phyloP scores from a whole-genome alignment of 805 yeast species.

The Starmerella floris region DNA sequence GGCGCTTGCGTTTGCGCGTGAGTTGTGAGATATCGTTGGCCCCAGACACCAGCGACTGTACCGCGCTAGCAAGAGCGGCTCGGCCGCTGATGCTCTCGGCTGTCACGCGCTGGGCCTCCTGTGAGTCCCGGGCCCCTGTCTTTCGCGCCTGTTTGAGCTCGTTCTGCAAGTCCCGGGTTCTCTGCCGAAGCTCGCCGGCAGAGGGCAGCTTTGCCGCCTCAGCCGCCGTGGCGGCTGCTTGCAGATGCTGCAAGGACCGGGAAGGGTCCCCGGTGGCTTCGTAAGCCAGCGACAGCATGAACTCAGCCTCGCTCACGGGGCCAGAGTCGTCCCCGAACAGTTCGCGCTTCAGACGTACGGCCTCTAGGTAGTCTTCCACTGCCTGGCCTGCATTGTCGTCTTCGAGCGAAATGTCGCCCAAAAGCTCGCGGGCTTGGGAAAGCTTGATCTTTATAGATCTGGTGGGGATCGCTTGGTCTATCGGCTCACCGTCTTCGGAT shows the following conservation, averaged over 20 bases:
- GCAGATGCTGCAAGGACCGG: constrained; percentile 40
- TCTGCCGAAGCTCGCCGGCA: constrained; percentile 24
- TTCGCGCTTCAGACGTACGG: constrained; percentile 42
- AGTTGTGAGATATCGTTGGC: constrained; percentile 26
- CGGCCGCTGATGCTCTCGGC: constrained; percentile 18
- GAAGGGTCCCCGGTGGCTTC: constrained; percentile 52
- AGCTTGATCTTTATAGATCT: constrained; percentile 33
- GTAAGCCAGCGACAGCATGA: constrained; percentile 62
- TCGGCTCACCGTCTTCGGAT: too few relatives aligned
- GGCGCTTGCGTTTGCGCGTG: constrained; percentile 22
- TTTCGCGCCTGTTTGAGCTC: constrained; percentile 12
- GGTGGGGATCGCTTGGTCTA: too few relatives aligned
- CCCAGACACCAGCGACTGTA: constrained; percentile 13
- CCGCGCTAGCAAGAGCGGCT: constrained; percentile 15
- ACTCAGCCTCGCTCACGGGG: constrained; percentile 63
- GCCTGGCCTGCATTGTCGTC: constrained; percentile 72
- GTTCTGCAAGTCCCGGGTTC: constrained; percentile 18
- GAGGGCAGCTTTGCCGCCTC: constrained; percentile 26
- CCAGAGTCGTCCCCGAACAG: constrained; percentile 42
- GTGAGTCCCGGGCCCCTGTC: constrained; percentile 4
- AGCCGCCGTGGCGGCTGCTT: constrained; percentile 30
- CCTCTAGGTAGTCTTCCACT: constrained; percentile 47
- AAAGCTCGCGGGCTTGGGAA: constrained; percentile 59
- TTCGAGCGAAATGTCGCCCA: constrained; percentile 85
- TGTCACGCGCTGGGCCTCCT: constrained; percentile 12